phyloP scores from a whole-genome alignment of 2,329 filamentous ascomycete genomes.

The Fonsecaea pugnacius region DNA sequence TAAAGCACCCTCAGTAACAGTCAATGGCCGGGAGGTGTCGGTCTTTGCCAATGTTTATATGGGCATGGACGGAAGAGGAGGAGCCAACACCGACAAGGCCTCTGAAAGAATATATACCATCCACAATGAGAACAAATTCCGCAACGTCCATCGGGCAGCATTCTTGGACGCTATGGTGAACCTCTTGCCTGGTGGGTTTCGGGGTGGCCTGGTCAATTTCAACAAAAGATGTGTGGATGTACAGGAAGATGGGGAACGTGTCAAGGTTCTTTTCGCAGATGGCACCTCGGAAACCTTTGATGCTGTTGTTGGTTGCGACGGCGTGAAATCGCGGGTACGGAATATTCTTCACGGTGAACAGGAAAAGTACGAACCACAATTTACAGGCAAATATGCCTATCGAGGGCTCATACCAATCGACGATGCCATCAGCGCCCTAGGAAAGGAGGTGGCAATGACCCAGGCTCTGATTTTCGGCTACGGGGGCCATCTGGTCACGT shows the following conservation, averaged over 20 bases:
- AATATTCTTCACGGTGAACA: slow-evolving; percentile 10
- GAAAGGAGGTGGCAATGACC: neutral
- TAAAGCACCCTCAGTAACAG: neutral
- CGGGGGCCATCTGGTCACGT: slow-evolving; percentile 14
- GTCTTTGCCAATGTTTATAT: slow-evolving; percentile 4
- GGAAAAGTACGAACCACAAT: slow-evolving; percentile 10
- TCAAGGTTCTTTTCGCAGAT: slow-evolving; percentile 9
- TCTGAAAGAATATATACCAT: slow-evolving; percentile 7
- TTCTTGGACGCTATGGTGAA: slow-evolving; percentile 18
- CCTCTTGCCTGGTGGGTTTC: slow-evolving; percentile 6
- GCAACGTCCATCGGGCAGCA: slow-evolving; percentile 11
- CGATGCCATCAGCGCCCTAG: slow-evolving; percentile 7
- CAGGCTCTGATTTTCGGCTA: slow-evolving; percentile 8
- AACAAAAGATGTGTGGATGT: slow-evolving; percentile 17
- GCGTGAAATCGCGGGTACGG: slow-evolving; percentile 16
- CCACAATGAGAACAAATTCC: slow-evolving; percentile 17
- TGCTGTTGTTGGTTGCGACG: slow-evolving; percentile 18
- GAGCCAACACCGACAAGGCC: slow-evolving; percentile 5
- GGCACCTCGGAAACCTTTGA: slow-evolving; percentile 11
- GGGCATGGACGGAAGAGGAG: slow-evolving; percentile 21
- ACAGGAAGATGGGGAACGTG: slow-evolving; percentile 1
- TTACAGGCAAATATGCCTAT: slow-evolving; percentile 22
- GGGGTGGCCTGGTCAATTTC: slow-evolving; percentile 13
- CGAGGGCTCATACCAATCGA: slow-evolving; percentile 17
- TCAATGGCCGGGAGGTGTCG: slow-evolving; percentile 8